Conservation (phyloP, 139 green algal genomes). For the Picochlorum costavermella region DNA sequence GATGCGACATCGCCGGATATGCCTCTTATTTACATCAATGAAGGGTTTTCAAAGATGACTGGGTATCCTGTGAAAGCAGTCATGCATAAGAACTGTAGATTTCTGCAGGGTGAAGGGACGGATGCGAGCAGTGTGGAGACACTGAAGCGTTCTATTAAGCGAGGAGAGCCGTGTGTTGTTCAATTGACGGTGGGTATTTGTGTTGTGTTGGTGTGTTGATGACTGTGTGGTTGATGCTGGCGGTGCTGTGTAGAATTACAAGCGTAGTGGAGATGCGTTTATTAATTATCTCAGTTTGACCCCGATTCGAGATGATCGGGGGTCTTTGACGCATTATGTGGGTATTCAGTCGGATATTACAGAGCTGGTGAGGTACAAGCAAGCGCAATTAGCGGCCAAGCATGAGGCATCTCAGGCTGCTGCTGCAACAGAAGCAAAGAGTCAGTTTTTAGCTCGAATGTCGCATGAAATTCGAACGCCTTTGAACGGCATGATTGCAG, state of each 20-base stretch:
- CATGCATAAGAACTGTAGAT: slow-evolving; percentile 67
- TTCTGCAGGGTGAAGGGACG: slow-evolving; percentile 43
- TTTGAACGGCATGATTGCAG: slow-evolving; percentile 90
- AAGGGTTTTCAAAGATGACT: slow-evolving; percentile 70
- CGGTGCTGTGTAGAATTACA: slow-evolving; percentile 50
- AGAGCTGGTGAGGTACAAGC: slow-evolving; percentile 56
- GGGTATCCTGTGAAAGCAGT: slow-evolving; percentile 48
- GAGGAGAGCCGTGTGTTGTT: slow-evolving; percentile 41
- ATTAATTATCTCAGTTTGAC: slow-evolving; percentile 71
- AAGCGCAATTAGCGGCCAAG: slow-evolving; percentile 52
- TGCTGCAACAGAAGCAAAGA: slow-evolving; percentile 77
- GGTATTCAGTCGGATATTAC: slow-evolving; percentile 78
- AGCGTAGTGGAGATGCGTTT: slow-evolving; percentile 55
- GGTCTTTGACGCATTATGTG: slow-evolving; percentile 69
- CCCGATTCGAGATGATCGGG: slow-evolving; percentile 48
- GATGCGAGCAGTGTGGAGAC: slow-evolving; percentile 22
- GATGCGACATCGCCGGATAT: slow-evolving; percentile 62
- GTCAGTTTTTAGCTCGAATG: slow-evolving; percentile 87
- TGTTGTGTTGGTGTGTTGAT: slow-evolving; percentile 2
- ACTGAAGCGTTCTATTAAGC: slow-evolving; percentile 35
- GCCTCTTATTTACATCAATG: slow-evolving; percentile 77
- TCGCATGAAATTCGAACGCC: slow-evolving; percentile 90
- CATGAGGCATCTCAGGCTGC: slow-evolving; percentile 49
- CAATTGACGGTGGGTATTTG: slow-evolving; percentile 19
- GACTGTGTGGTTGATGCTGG: not conserved